Conservation (phyloP, 106 monocot species). For the Apostasia shenzhenica region DNA sequence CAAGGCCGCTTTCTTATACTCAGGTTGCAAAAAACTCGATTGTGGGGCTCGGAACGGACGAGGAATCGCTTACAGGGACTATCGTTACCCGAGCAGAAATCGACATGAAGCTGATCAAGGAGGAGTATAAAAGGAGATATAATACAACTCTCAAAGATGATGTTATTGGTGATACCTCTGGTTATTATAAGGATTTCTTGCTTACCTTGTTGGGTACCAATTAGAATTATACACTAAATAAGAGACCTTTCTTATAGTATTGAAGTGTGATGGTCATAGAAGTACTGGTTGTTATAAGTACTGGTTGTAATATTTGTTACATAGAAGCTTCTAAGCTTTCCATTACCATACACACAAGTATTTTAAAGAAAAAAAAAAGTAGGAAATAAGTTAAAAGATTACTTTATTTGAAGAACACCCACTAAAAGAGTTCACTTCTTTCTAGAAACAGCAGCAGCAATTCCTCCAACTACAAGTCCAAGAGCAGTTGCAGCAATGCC, state of each 20-base stretch:
- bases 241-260: too few relatives aligned
- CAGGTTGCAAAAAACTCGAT: constrained; percentile 52
- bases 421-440: neutral
- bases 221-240: neutral
- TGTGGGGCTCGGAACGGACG: constrained; percentile 60
- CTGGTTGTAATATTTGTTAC: too few relatives aligned
- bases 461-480: constrained; percentile 7
- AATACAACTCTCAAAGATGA: constrained; percentile 39
- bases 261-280: too few relatives aligned
- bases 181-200: constrained; percentile 49
- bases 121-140: constrained; percentile 45
- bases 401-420: too few relatives aligned
- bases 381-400: too few relatives aligned
- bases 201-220: constrained; percentile 39
- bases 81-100: constrained; percentile 58
- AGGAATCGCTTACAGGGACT: constrained; percentile 56
- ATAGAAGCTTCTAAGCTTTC: too few relatives aligned
- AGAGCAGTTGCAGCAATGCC: constrained; percentile 11
- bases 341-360: too few relatives aligned
- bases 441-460: constrained; percentile 5
- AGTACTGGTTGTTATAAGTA: too few relatives aligned
- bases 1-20: neutral
- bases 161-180: constrained; percentile 66
- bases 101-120: constrained; percentile 67
- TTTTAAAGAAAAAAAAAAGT: too few relatives aligned